Evolutionary conservation across 2,329 filamentous ascomycete species (phyloP), one percentile per base, ranked within the genome.

Genomic region (Pseudogymnoascus sp.): DNA sequence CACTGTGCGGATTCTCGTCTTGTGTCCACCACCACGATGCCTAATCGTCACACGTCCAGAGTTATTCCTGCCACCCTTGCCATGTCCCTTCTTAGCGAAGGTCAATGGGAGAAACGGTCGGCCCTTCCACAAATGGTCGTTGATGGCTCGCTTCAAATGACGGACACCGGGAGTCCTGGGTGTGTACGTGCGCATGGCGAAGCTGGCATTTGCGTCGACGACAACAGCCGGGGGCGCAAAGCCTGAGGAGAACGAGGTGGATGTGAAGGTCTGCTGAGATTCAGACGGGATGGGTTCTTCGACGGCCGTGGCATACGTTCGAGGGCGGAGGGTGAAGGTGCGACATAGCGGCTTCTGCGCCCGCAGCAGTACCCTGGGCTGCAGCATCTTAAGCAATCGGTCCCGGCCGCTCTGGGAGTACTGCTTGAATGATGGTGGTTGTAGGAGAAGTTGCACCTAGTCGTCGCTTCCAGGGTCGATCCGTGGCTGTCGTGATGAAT

Each of bases 41-140:
- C 96, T 84, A 56, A 99, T 88, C 0, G 92, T 96, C 65, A 99
- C 84, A 68, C 85, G 82, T 23, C 95, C 96, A 62, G 84, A 88
- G 72, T 90, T 89, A 75, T 99, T 99, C 70, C 95, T 86, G 46
- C 95, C 95, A 76, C 95, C 96, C 75, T 96, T 95, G 61, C 85
- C 88, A 71, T 96, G 92, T 15, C 95, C 95, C 75, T 93, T 93
- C 76, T 97, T 96, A 38, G 92, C 86, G 71, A 91, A 90, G 10
- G 96, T 99, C 75, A 99, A 82, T 60, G 88, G 85, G 35, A 90
- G 81, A 68, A 89, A 87, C 0, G 95, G 91, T 63, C 92, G 83
- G 64, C 95, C 95, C 77, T 96, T 97, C 91, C 91, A 97, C 53
- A 99, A 80, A 76, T 99, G 95, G 72, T 97, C 92, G 77, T 97